Conservation (phyloP, 352 stramenopile genomes). For the Globisporangium alternatum region DNA sequence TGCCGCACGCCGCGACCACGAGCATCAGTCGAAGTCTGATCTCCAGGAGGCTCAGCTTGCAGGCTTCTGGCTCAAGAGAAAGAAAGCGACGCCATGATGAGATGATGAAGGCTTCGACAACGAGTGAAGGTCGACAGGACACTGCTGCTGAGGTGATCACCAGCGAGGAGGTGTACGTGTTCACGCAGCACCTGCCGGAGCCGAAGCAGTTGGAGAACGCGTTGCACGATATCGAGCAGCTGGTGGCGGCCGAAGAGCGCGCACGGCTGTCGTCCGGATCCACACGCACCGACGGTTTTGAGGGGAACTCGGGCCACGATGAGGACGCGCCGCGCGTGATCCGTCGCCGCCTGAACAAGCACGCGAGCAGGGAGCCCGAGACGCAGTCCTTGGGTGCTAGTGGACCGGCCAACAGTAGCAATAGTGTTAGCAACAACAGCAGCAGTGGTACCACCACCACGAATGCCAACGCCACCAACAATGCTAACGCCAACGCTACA, state of each 20-base stretch:
- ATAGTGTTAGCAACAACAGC: slow-evolving; percentile 9
- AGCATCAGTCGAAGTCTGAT: slow-evolving; percentile 54
- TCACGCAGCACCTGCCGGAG: slow-evolving; percentile 78
- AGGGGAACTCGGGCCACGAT: slow-evolving; percentile 35
- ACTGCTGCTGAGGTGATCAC: slow-evolving; percentile 16
- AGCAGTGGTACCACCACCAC: slow-evolving; percentile 7
- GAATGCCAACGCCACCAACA: slow-evolving; percentile 16
- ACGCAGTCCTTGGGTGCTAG: slow-evolving; percentile 11
- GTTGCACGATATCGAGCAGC: slow-evolving; percentile 75
- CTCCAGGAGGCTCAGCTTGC: slow-evolving; percentile 17
- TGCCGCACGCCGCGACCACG: slow-evolving; percentile 70
- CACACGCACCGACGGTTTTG: slow-evolving; percentile 84
- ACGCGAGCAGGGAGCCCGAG: slow-evolving; percentile 40
- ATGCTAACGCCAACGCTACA: background rate
- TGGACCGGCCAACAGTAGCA: slow-evolving; percentile 15
- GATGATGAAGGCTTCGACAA: slow-evolving; percentile 11
- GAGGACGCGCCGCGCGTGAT: slow-evolving; percentile 20
- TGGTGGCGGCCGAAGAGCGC: slow-evolving; percentile 78
- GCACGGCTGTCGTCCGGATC: slow-evolving; percentile 82
- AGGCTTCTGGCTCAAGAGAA: slow-evolving; percentile 7
- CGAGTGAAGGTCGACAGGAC: slow-evolving; percentile 3
- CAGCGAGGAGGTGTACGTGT: slow-evolving; percentile 73
- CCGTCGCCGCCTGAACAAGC: slow-evolving; percentile 45
- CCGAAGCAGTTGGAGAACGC: slow-evolving; percentile 73
- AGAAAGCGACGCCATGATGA: slow-evolving; percentile 27